Evolutionary conservation across 208 protist genomes (phyloP).

Genomic region (Phytomonas sp.): DNA sequence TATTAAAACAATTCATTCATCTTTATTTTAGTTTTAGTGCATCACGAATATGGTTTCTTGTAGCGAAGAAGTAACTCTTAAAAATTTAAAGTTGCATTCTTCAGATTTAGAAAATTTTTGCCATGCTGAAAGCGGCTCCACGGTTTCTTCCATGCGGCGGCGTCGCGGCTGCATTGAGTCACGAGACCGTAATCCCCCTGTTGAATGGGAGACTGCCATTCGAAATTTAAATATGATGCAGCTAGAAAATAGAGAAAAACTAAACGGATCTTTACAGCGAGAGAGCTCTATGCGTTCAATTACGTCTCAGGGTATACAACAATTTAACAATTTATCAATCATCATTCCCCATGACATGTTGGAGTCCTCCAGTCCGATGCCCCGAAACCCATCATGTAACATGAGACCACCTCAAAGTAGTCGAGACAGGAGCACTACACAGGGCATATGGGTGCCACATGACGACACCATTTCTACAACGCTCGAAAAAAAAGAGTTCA

Average conservation of each 20-base stretch:
- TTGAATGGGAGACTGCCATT: background rate
- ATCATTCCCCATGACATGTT: background rate
- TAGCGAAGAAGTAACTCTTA: background rate
- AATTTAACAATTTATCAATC: background rate
- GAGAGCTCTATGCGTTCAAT: background rate
- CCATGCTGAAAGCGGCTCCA: background rate
- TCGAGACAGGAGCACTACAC: background rate
- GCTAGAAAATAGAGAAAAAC: background rate
- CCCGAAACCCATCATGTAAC: background rate
- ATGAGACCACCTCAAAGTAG: background rate
- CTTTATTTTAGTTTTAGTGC: background rate
- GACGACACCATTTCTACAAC: background rate
- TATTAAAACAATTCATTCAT: background rate
- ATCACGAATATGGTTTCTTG: background rate
- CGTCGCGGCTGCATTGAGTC: background rate
- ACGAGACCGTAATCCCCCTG: background rate
- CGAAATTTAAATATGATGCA: conserved; percentile 1
- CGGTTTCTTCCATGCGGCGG: background rate
- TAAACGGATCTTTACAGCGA: background rate
- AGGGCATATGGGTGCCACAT: background rate
- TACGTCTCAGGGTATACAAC: background rate
- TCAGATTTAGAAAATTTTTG: background rate
- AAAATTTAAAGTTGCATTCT: background rate
- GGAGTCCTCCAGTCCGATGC: background rate
- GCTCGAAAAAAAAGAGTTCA: background rate